phyloP scores from a whole-genome alignment of 2,329 filamentous ascomycete species.

The Aspergillus sp. region DNA sequence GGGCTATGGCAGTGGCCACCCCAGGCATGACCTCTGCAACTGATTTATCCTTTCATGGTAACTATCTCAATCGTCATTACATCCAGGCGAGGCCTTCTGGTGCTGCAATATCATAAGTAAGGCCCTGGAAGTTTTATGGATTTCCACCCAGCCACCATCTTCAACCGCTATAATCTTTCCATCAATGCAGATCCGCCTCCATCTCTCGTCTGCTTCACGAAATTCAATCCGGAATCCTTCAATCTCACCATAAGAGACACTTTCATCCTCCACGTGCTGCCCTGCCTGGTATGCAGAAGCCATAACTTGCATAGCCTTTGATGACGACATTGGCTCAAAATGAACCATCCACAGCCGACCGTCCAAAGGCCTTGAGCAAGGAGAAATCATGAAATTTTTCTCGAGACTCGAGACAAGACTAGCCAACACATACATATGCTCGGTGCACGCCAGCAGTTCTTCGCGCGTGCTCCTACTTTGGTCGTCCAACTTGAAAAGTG shows the following conservation, averaged over 20 bases:
- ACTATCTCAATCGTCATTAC: not conserved
- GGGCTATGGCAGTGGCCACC: too few species aligned
- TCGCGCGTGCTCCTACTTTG: conserved; percentile 25
- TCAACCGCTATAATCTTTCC: conserved; percentile 80
- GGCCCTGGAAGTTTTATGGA: conserved; percentile 43
- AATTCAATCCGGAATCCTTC: conserved; percentile 68
- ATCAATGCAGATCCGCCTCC: conserved; percentile 89
- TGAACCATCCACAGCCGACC: conserved; percentile 71
- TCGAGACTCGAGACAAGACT: conserved; percentile 81
- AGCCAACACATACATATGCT: conserved; percentile 75
- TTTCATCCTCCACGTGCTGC: conserved; percentile 55
- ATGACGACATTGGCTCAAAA: conserved; percentile 68
- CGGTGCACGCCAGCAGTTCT: conserved; percentile 40
- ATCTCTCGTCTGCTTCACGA: conserved; percentile 61
- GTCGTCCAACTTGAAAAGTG: conserved; percentile 36
- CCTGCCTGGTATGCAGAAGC: conserved; percentile 60
- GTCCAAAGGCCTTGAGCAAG: conserved; percentile 68
- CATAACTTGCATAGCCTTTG: conserved; percentile 77
- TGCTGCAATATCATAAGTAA: conserved; percentile 23
- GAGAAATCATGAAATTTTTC: conserved; percentile 78
- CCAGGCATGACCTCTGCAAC: too few species aligned
- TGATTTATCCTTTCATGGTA: too few species aligned
- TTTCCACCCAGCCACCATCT: conserved; percentile 68
- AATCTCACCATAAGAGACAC: conserved; percentile 71
- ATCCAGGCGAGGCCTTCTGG: conserved; percentile 10